phyloP scores from a whole-genome alignment of 192 early-diverging fungal genomes.

The Dimargaris cristalligena region DNA sequence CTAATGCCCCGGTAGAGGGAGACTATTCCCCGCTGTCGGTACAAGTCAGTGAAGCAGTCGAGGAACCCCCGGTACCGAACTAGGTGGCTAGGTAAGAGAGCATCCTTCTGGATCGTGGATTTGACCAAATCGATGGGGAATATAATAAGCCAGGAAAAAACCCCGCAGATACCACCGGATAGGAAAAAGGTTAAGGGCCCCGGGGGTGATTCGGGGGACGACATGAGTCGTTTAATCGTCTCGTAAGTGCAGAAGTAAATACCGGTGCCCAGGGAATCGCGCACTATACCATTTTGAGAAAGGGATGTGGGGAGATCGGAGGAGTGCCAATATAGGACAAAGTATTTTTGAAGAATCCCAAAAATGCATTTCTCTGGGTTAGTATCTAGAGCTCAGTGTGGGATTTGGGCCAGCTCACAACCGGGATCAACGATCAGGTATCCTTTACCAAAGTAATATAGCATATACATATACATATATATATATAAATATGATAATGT shows the following conservation, averaged over 20 bases:
- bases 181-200: slow-evolving; percentile 56
- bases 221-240: slow-evolving; percentile 28
- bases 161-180: slow-evolving; percentile 59
- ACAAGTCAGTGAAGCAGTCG: slow-evolving; percentile 25
- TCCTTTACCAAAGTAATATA: too few relatives aligned
- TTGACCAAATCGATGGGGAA: slow-evolving; percentile 68
- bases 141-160: slow-evolving; percentile 57
- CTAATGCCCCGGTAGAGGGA: slow-evolving; percentile 58
- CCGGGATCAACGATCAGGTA: too few relatives aligned
- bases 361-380: too few relatives aligned
- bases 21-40: slow-evolving; percentile 29
- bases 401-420: too few relatives aligned
- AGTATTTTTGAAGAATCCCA: too few relatives aligned
- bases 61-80: slow-evolving; percentile 25
- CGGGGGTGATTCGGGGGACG: slow-evolving; percentile 18
- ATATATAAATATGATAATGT: too few relatives aligned
- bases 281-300: too few relatives aligned
- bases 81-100: slow-evolving; percentile 28
- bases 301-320: too few relatives aligned
- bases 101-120: slow-evolving; percentile 57
- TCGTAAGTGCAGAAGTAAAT: slow-evolving; percentile 63
- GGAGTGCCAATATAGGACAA: too few relatives aligned
- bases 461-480: too few relatives aligned
- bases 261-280: slow-evolving; percentile 50
- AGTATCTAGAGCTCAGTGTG: too few relatives aligned